phyloP scores from a whole-genome alignment of 2,329 filamentous ascomycete genomes.

The Tolypocladium guangdongense region DNA sequence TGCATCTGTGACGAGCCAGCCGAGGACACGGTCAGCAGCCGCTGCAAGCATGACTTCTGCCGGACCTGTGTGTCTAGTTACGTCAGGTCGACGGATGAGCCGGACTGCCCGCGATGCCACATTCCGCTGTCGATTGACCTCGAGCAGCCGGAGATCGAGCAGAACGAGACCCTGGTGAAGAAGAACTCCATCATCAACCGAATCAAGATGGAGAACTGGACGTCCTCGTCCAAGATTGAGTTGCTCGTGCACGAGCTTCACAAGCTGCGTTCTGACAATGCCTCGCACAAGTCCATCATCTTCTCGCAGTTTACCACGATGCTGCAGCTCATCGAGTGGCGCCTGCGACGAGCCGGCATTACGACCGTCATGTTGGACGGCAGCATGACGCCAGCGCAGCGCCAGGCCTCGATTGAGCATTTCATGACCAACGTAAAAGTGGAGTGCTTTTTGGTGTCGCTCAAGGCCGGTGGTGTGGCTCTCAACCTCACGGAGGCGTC shows the following conservation, averaged over 20 bases:
- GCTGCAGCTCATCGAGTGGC: slow-evolving; percentile 95
- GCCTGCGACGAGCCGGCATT: slow-evolving; percentile 89
- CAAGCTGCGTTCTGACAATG: slow-evolving; percentile 81
- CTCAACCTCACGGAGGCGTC: slow-evolving; percentile 93
- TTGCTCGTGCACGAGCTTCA: slow-evolving; percentile 90
- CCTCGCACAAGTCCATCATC: slow-evolving; percentile 92
- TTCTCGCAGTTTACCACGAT: slow-evolving; percentile 97
- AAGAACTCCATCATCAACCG: slow-evolving; percentile 97
- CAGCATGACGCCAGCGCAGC: slow-evolving; percentile 89
- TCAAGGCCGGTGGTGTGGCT: slow-evolving; percentile 93
- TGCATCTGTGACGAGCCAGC: slow-evolving; percentile 94
- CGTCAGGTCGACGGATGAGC: slow-evolving; percentile 63
- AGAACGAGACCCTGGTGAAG: slow-evolving; percentile 77
- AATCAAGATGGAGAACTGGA: slow-evolving; percentile 99
- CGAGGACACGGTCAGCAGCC: slow-evolving; percentile 85
- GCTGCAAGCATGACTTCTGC: slow-evolving; percentile 72
- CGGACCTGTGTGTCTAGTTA: slow-evolving; percentile 36
- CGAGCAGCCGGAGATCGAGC: slow-evolving; percentile 89
- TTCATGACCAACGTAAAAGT: slow-evolving; percentile 95
- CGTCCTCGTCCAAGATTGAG: slow-evolving; percentile 95
- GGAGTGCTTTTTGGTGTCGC: slow-evolving; percentile 89
- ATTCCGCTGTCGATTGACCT: slow-evolving; percentile 84
- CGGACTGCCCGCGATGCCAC: slow-evolving; percentile 84
- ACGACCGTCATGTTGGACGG: slow-evolving; percentile 97
- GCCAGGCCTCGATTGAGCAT: slow-evolving; percentile 86